Evolutionary conservation across 2,329 filamentous ascomycete genomes (phyloP), one percentile per base, ranked within the genome.

Genomic region (Fusarium keratoplasticum): DNA sequence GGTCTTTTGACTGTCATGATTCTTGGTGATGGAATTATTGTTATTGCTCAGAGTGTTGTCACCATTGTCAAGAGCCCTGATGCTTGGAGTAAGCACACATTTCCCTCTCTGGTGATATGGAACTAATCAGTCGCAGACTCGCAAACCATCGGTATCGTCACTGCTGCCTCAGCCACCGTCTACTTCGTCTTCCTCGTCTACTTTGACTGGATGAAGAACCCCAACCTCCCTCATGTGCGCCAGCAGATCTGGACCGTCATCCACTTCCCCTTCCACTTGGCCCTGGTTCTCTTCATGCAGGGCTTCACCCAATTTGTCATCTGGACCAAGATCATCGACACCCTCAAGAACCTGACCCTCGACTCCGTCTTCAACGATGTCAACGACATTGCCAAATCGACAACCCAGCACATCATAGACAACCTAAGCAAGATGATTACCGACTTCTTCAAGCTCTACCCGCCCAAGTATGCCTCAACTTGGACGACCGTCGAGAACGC

Each of bases 181-280:
- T 87, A 87, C 75, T 81, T 84, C 52, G 79, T 87, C 60, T 87
- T 86, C 75, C 82, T 87, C 62, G 76, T 86, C 38, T 86, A 87
- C 69, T 87, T 93, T 63, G 85, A 92, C 73, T 92, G 89, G 88
- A 89, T 91, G 80, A 91, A 91, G 77, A 89, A 89, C 60, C 87
- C 90, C 67, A 86, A 91, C 35, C 88, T 87, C 84, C 80, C 89
- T 80, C 67, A 85, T 80, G 83, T 89, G 54, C 86, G 89, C 6
- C 91, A 93, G 72, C 88, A 91, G 60, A 81, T 90, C 61, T 91
- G 89, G 89, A 85, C 87, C 0, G 66, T 84, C 3, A 79, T 90
- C 1, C 91, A 92, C 80, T 89, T 92, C 68, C 90, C 90, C 0
- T 89, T 92, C 74, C 90, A 93, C 72, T 85, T 92, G 3, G 83